These are phyloP conservation scores for Scenedesmus sp. DNA, from an alignment of 163 green algal genomes.

Conservation along the genomic window DNA sequence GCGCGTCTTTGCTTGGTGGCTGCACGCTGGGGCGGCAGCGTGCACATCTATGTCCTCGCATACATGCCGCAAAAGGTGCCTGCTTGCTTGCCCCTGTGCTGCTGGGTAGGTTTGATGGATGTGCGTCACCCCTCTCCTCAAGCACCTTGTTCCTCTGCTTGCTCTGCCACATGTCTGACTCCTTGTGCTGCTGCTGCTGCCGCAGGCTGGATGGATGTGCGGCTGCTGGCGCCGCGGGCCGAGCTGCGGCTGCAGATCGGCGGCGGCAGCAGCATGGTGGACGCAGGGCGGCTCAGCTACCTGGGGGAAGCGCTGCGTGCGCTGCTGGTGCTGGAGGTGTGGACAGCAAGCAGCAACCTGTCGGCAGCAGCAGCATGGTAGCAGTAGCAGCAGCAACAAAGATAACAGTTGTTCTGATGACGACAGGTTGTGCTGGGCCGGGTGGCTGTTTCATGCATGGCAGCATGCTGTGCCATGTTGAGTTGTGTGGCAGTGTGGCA, in stretches of 20 bases:
- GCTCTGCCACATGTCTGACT: background rate
- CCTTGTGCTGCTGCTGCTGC: background rate
- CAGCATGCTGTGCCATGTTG: too few species aligned
- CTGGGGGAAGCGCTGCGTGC: slow-evolving; percentile 83
- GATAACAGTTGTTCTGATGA: background rate
- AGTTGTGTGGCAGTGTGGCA: too few species aligned
- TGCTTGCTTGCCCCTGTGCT: background rate
- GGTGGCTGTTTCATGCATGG: too few species aligned
- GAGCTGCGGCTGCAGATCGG: slow-evolving; percentile 83
- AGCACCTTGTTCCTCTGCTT: background rate
- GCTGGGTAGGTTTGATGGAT: background rate
- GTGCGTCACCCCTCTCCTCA: background rate
- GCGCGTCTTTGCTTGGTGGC: background rate
- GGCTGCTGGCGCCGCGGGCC: slow-evolving; percentile 84
- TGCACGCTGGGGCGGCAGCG: background rate
- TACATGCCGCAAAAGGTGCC: background rate
- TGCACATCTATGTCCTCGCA: background rate
- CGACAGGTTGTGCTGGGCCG: too few species aligned
- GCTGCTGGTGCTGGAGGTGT: slow-evolving; percentile 82
- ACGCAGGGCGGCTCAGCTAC: slow-evolving; percentile 72
- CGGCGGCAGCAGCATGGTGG: slow-evolving; percentile 68
- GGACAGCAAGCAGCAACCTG: background rate
- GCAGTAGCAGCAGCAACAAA: background rate
- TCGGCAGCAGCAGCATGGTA: background rate
- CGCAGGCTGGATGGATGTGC: slow-evolving; percentile 77